These are phyloP conservation scores for Mortierella sp. DNA, from an alignment of 371 early-diverging fungal species.

Conservation along the genomic window DNA sequence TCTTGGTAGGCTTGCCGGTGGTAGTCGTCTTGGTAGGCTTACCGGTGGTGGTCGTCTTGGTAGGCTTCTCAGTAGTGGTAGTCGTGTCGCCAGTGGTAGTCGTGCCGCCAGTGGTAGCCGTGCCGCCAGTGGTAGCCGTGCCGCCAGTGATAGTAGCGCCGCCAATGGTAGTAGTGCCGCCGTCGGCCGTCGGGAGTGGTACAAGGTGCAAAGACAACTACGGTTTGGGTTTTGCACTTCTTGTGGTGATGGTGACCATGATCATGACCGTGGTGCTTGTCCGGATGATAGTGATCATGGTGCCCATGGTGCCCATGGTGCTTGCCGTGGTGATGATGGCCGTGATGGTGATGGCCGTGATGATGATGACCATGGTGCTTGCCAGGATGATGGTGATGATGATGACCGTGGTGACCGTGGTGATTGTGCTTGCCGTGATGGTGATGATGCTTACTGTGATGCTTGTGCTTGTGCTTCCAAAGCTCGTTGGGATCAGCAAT, in stretches of 20 bases:
- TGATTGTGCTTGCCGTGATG: neutral
- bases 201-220: constrained; percentile 27
- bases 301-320: neutral
- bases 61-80: neutral
- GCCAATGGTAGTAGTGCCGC: neutral
- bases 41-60: neutral
- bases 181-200: neutral
- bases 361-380: neutral
- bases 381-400: neutral
- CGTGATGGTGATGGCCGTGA: constrained; percentile 5
- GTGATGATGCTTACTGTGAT: neutral
- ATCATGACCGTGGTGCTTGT: constrained; percentile 3
- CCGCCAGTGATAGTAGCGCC: neutral
- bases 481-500: constrained; percentile 10
- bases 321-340: neutral
- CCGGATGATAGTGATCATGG: neutral
- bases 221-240: constrained; percentile 37
- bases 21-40: neutral
- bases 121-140: neutral
- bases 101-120: neutral
- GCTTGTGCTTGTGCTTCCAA: constrained; percentile 16
- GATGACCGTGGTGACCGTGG: neutral
- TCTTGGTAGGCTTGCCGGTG: neutral
- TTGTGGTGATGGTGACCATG: constrained; percentile 16
- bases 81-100: neutral